Percentiles rank a stretch among this genome's conserved stretches.
phyloP scores from a whole-genome alignment of 2,329 filamentous ascomycete species.

The Exutisphaerella laricina region DNA sequence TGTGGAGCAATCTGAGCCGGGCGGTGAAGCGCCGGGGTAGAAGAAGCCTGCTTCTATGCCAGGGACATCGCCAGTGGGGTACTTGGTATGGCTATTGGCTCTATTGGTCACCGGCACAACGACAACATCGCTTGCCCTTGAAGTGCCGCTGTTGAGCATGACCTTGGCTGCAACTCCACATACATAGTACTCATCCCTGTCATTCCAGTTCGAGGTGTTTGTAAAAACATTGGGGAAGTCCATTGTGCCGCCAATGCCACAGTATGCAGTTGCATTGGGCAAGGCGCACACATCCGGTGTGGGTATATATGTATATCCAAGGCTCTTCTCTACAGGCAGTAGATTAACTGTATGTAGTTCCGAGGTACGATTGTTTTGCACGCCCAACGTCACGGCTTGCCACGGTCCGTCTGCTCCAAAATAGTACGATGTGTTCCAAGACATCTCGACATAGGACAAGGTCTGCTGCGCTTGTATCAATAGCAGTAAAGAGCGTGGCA shows the following conservation, averaged over 20 bases:
- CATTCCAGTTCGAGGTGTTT: background rate
- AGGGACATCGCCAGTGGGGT: background rate
- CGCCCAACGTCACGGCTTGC: slow-evolving; percentile 2
- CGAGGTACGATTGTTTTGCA: slow-evolving; percentile 1
- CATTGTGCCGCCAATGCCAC: slow-evolving; percentile 2
- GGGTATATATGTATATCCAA: background rate
- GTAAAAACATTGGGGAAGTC: slow-evolving; percentile 1
- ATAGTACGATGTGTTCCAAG: slow-evolving; percentile 1
- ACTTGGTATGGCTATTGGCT: background rate
- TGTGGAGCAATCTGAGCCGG: background rate
- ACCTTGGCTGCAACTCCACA: background rate
- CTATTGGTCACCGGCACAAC: background rate
- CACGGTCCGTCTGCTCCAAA: slow-evolving; percentile 1
- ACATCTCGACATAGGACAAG: background rate
- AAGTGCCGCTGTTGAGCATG: background rate
- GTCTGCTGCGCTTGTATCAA: background rate
- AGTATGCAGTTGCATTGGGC: background rate
- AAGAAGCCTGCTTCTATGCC: background rate
- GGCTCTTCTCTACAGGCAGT: background rate
- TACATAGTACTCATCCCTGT: background rate
- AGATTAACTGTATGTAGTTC: slow-evolving; percentile 1
- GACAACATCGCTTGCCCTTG: background rate
- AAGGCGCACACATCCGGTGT: background rate
- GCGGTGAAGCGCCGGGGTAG: background rate
- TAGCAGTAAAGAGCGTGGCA: too few species aligned